Conservation (phyloP, 768 basidiomycete genomes). For the Trametes coccinea region DNA sequence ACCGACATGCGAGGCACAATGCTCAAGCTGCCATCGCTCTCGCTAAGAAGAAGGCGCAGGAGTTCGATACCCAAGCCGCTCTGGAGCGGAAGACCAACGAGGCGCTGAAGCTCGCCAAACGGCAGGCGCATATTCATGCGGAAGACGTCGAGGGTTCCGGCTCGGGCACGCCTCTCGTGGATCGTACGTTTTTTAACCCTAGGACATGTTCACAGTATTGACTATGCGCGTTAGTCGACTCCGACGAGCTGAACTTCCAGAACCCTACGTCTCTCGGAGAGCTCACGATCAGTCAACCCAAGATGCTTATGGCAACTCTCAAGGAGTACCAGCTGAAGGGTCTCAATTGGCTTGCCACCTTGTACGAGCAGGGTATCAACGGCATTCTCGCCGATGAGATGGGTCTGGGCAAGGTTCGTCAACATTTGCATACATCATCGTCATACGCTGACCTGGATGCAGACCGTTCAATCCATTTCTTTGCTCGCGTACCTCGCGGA, state of each 20-base stretch:
- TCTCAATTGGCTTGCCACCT: slow-evolving; percentile 94
- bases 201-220: neutral
- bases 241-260: slow-evolving; percentile 98
- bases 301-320: slow-evolving; percentile 93
- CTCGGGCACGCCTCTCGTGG: slow-evolving; percentile 56
- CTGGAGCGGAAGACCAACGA: slow-evolving; percentile 81
- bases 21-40: slow-evolving; percentile 86
- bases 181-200: slow-evolving; percentile 51
- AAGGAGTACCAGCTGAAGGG: slow-evolving; percentile 99
- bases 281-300: slow-evolving; percentile 86
- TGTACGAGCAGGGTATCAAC: slow-evolving; percentile 99
- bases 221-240: slow-evolving; percentile 62
- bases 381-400: slow-evolving; percentile 99
- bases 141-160: slow-evolving; percentile 35
- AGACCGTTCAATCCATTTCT: slow-evolving; percentile 98
- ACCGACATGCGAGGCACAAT: slow-evolving; percentile 81
- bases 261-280: slow-evolving; percentile 92
- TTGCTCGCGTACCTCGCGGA: slow-evolving; percentile 95
- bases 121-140: slow-evolving; percentile 44
- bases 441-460: neutral
- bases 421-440: neutral
- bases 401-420: slow-evolving; percentile 82
- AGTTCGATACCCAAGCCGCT: slow-evolving; percentile 85
- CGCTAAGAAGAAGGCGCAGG: slow-evolving; percentile 75
- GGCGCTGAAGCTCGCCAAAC: slow-evolving; percentile 67